Percentiles rank a stretch among this genome's conserved stretches.
Evolutionary conservation across 768 basidiomycete genomes (phyloP).

Genomic region (Pleurotus tuber-regium): DNA sequence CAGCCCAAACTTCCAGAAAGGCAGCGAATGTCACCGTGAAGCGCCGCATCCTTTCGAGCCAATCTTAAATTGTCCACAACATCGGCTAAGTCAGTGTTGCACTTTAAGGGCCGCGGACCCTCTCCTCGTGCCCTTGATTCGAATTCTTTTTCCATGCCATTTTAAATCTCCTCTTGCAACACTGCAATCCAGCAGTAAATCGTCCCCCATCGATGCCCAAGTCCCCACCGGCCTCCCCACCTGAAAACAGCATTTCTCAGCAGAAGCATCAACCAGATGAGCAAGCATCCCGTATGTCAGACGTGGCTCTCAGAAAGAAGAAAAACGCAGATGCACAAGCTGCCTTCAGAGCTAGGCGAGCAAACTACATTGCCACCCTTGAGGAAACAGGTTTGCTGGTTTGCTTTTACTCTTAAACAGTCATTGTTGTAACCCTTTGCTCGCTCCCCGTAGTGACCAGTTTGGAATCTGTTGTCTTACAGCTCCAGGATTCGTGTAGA

Average conservation of each 20-base stretch:
- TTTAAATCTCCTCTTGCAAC: constrained; percentile 44
- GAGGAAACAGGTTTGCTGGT: constrained; percentile 65
- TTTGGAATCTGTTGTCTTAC: constrained; percentile 79
- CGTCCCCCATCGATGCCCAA: constrained; percentile 36
- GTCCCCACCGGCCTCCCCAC: constrained; percentile 31
- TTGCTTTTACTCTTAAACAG: constrained; percentile 12
- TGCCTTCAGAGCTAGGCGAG: constrained; percentile 76
- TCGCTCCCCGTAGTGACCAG: constrained; percentile 57
- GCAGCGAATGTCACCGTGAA: constrained; percentile 36
- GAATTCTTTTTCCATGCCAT: constrained; percentile 65
- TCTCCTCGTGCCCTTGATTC: constrained; percentile 68
- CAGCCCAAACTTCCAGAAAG: constrained; percentile 41
- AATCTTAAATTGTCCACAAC: constrained; percentile 52
- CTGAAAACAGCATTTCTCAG: constrained; percentile 24
- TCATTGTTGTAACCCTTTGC: constrained; percentile 18
- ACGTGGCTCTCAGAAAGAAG: constrained; percentile 76
- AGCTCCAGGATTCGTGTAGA: constrained; percentile 78
- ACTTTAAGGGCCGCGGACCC: constrained; percentile 54
- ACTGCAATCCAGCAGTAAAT: constrained; percentile 26
- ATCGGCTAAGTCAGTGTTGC: constrained; percentile 41
- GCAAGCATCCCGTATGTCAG: constrained; percentile 47
- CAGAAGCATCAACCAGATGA: constrained; percentile 35
- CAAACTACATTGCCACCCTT: constrained; percentile 84
- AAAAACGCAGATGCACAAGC: constrained; percentile 91
- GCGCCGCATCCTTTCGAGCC: constrained; percentile 45